phyloP scores from a whole-genome alignment of 2,329 filamentous ascomycete genomes.

The Aspergillus neotritici region DNA sequence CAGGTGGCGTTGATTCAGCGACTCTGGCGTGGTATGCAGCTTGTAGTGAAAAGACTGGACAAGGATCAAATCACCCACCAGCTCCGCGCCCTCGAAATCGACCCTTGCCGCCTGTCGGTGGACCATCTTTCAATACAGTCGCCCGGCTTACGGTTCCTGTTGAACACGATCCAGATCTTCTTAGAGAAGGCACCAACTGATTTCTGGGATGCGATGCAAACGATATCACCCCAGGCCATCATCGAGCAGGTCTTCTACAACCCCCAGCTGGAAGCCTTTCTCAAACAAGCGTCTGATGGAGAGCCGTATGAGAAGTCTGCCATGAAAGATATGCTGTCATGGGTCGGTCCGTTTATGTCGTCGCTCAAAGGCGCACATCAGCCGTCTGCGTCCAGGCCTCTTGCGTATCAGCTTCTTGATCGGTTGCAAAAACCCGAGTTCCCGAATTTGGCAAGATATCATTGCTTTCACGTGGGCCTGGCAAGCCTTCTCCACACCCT shows the following conservation, averaged over 20 bases:
- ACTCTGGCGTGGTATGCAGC: constrained; percentile 73
- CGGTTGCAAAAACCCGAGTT: constrained; percentile 42
- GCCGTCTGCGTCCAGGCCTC: constrained; percentile 71
- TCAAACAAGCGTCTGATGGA: constrained; percentile 49
- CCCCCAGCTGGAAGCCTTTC: constrained; percentile 55
- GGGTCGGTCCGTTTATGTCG: constrained; percentile 70
- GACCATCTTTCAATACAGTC: constrained; percentile 61
- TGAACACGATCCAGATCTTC: constrained; percentile 65
- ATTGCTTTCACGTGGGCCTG: constrained; percentile 44
- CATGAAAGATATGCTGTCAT: constrained; percentile 62
- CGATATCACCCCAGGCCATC: constrained; percentile 71
- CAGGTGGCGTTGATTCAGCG: constrained; percentile 54
- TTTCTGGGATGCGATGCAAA: constrained; percentile 83
- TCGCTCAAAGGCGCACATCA: constrained; percentile 72
- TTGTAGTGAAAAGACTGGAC: constrained; percentile 68
- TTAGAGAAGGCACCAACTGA: constrained; percentile 69
- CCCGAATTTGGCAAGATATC: constrained; percentile 38
- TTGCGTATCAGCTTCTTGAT: constrained; percentile 69
- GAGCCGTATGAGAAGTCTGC: constrained; percentile 50
- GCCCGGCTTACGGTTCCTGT: constrained; percentile 60
- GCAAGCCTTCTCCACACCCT: constrained; percentile 43
- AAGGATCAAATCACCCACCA: constrained; percentile 70
- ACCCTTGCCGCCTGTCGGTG: constrained; percentile 56
- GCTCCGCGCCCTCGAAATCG: constrained; percentile 71
- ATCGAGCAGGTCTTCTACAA: constrained; percentile 79